These are phyloP conservation scores for Glycine tomentella DNA, from an alignment of 306 rosid species.

Conservation along the genomic window DNA sequence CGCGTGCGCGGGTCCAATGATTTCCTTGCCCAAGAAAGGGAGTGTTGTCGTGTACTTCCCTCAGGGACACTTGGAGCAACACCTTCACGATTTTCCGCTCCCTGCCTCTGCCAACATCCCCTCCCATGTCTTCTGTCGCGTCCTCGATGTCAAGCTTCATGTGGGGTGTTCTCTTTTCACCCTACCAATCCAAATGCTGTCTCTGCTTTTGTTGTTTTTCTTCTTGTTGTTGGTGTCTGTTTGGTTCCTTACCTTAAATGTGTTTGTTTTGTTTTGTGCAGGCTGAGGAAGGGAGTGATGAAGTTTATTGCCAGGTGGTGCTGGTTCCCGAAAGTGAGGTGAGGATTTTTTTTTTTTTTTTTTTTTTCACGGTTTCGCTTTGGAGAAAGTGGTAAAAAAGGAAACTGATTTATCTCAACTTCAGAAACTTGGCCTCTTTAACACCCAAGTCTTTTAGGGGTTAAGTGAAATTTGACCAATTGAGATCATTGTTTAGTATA, in stretches of 20 bases:
- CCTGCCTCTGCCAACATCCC: constrained; percentile 63
- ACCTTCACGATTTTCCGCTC: constrained; percentile 61
- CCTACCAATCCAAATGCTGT: constrained; percentile 23
- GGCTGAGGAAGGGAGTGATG: constrained; percentile 91
- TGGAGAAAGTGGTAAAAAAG: constrained; percentile 10
- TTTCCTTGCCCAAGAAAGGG: constrained; percentile 87
- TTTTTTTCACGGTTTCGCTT: too few relatives aligned
- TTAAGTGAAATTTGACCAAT: too few relatives aligned
- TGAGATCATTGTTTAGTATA: not conserved
- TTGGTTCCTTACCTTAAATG: not conserved
- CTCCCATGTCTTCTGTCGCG: constrained; percentile 84
- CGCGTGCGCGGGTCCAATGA: constrained; percentile 93
- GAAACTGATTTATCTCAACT: constrained; percentile 16
- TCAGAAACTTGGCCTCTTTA: constrained; percentile 24
- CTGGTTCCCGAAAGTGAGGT: constrained; percentile 89
- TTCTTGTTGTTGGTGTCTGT: too few relatives aligned
- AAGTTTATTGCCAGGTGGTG: constrained; percentile 80
- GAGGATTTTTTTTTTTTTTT: constrained; percentile 50
- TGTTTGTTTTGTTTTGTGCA: constrained; percentile 45
- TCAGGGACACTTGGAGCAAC: constrained; percentile 87
- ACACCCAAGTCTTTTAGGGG: constrained; percentile 3
- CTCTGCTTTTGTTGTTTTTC: not conserved
- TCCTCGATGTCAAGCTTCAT: constrained; percentile 83
- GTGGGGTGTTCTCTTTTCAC: constrained; percentile 47
- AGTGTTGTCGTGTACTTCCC: constrained; percentile 78